Evolutionary conservation across 1,139 yeast species (phyloP), one percentile per base, ranked within the genome.

Genomic region (Hyphopichia pseudoburtonii): DNA sequence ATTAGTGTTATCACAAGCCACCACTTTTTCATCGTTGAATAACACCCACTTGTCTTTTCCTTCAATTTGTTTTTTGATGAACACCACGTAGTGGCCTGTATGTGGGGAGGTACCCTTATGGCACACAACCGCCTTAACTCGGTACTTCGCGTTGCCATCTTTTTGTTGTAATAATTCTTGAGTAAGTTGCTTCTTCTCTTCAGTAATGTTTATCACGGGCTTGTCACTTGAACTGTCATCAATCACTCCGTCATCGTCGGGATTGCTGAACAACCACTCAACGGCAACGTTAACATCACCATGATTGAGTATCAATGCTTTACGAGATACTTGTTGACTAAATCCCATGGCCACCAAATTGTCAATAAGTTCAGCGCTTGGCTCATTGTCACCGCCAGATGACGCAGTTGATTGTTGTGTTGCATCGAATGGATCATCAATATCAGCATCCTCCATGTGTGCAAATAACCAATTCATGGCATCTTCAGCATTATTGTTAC

Each of bases 21-120:
- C 95, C 10, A 92, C 96, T 59, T 89, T 90, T 54, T 92, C 99
- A 57, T 92, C 99, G 52, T 92, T 92, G 65, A 82, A 92, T 41
- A 92, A 66, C 0, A 86, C 83, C 97, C 97, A 90, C 40, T 69
- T 66, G n/a, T 52, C 62, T 32, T 61, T 60, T 1, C 64, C 69
- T 4, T 70, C 70, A 1, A 70, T 60, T 0, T 56, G 39, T 23
- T 55, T 48, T 46, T 77, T 77, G 32, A 89, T 70, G 52, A 86
- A 92, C 1, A 85, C 90, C 28, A 94, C 97, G 57, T 92, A 92
- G 59, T 92, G 99, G 0, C 98, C 98, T 0, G 97, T 88, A 45
- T 92, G 97, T 1, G 92, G 87, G 15, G 96, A 87, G 1, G 84
- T 73, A 9, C 99, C 99, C 58, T 92, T 92, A 60, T 92, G 99